phyloP scores from a whole-genome alignment of 2,329 filamentous ascomycete species.

The Fusarium protoensiforme region DNA sequence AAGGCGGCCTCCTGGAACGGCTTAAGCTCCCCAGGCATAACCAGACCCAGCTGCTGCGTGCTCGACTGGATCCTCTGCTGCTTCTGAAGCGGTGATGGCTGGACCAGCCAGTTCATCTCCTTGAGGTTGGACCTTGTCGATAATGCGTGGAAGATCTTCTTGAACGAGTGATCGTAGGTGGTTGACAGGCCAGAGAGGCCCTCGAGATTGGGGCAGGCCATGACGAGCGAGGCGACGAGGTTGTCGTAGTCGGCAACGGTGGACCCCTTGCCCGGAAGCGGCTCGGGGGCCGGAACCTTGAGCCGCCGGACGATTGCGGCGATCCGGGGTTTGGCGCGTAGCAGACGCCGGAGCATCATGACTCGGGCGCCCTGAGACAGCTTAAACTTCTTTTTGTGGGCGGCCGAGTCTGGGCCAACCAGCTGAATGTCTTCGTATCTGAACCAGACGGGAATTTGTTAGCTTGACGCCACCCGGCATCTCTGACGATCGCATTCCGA shows the following conservation, averaged over 20 bases:
- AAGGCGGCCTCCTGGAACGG: slow-evolving; percentile 56
- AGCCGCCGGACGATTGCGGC: slow-evolving; percentile 67
- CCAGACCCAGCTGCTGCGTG: slow-evolving; percentile 45
- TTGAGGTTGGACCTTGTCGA: slow-evolving; percentile 66
- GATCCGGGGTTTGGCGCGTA: slow-evolving; percentile 64
- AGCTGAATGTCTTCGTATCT: slow-evolving; percentile 70
- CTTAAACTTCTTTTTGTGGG: slow-evolving; percentile 69
- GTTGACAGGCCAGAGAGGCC: slow-evolving; percentile 65
- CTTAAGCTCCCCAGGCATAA: slow-evolving; percentile 45
- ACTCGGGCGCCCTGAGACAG: slow-evolving; percentile 63
- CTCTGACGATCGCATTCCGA: slow-evolving; percentile 2
- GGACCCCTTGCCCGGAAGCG: slow-evolving; percentile 48
- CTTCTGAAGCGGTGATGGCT: slow-evolving; percentile 45
- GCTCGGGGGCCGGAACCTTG: slow-evolving; percentile 62
- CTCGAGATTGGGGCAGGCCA: slow-evolving; percentile 74
- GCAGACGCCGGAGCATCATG: slow-evolving; percentile 66
- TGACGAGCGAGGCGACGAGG: slow-evolving; percentile 68
- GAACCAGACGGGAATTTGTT: slow-evolving; percentile 6
- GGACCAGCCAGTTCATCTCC: slow-evolving; percentile 70
- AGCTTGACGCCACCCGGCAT: slow-evolving; percentile 19
- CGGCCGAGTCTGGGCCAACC: slow-evolving; percentile 64
- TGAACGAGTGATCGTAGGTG: slow-evolving; percentile 66
- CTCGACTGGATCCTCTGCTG: slow-evolving; percentile 45
- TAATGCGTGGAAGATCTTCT: slow-evolving; percentile 67
- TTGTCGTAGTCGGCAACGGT: slow-evolving; percentile 64